Conservation (phyloP, 2,329 filamentous ascomycete genomes). For the Parafenestella ontariensis region DNA sequence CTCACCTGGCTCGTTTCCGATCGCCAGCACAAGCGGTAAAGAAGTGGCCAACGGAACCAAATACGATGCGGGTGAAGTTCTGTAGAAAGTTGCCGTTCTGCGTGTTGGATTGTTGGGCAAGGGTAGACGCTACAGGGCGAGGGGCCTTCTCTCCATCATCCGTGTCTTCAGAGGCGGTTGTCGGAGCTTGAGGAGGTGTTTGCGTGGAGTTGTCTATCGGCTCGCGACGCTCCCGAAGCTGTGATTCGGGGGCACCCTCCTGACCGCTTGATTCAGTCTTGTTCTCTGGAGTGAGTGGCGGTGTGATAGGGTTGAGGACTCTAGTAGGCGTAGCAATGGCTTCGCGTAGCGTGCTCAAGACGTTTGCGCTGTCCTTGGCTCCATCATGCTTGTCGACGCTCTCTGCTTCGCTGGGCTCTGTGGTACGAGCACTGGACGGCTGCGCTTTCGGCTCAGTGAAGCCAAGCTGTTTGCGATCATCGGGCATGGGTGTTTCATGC, state of each 20-base stretch:
- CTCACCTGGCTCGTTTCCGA: conserved; percentile 36
- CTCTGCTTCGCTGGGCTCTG: conserved; percentile 20
- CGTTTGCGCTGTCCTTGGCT: conserved; percentile 13
- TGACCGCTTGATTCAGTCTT: conserved; percentile 1
- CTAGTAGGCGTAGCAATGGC: conserved; percentile 17
- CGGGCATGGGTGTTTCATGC: conserved; percentile 18
- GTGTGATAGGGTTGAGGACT: conserved; percentile 13
- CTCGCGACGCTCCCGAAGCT: conserved; percentile 24
- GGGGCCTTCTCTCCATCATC: conserved; percentile 3
- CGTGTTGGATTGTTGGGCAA: conserved; percentile 4
- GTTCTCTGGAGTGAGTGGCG: conserved; percentile 21
- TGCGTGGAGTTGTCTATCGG: conserved; percentile 5
- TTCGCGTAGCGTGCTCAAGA: conserved; percentile 17
- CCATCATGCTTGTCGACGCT: conserved; percentile 25
- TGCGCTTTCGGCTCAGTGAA: conserved; percentile 4
- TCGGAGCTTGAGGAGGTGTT: conserved; percentile 1
- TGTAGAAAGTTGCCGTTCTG: conserved; percentile 12
- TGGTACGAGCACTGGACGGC: conserved; percentile 1
- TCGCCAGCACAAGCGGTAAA: conserved; percentile 23
- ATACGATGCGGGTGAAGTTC: conserved; percentile 16
- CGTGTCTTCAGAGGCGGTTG: not conserved
- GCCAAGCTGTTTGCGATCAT: conserved; percentile 21
- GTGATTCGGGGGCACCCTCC: conserved; percentile 8
- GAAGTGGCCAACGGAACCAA: conserved; percentile 18
- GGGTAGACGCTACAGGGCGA: not conserved